These are phyloP conservation scores for Cordyceps tenuipes DNA, from an alignment of 2,329 filamentous ascomycete genomes.

Conservation along the genomic window DNA sequence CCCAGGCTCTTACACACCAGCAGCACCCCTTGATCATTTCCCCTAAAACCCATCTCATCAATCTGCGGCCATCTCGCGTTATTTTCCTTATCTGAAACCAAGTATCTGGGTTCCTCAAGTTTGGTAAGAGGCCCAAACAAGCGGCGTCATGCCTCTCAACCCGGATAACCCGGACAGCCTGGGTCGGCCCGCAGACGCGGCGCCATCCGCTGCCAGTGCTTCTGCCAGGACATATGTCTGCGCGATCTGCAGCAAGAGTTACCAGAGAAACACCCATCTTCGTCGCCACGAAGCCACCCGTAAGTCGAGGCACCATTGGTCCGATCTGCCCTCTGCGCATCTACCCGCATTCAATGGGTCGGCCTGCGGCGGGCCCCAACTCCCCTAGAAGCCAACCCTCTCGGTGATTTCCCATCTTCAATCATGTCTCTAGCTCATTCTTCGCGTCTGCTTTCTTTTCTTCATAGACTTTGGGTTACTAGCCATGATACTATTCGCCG, in stretches of 20 bases:
- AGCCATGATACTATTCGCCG: not conserved
- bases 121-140: not conserved
- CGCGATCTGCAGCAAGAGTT: slow-evolving; percentile 19
- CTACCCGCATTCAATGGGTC: not conserved
- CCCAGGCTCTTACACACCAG: not conserved
- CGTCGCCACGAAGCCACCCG: slow-evolving; percentile 21
- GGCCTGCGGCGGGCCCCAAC: not conserved
- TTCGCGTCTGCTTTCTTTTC: not conserved
- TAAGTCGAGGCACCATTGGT: slow-evolving; percentile 12
- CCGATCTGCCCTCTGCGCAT: not conserved
- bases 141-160: not conserved
- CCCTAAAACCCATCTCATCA: not conserved
- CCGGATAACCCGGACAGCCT: not conserved
- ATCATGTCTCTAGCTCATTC: not conserved
- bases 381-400: too few species aligned
- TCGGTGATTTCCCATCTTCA: not conserved
- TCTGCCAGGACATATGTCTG: slow-evolving; percentile 9
- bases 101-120: not conserved
- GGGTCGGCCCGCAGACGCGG: not conserved
- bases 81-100: not conserved
- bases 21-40: not conserved
- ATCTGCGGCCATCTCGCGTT: not conserved
- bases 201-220: not conserved
- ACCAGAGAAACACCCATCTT: slow-evolving; percentile 21
- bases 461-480: not conserved